These are phyloP conservation scores for Cryphonectria japonica DNA, from an alignment of 2,329 filamentous ascomycete species.

Conservation along the genomic window DNA sequence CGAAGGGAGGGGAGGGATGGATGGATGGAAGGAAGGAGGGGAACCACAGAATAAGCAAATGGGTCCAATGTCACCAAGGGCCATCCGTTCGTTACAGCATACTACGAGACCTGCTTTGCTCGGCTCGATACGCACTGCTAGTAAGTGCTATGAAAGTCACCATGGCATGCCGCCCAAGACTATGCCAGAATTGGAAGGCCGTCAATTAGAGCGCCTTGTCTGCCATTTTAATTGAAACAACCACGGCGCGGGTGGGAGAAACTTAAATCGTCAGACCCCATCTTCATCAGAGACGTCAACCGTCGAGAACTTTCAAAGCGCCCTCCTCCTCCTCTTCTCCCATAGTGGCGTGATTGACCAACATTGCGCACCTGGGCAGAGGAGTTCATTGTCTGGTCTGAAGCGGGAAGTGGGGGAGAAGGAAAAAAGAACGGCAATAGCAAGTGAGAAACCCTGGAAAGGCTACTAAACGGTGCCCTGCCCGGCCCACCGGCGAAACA, in stretches of 20 bases:
- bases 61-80: background rate
- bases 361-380: background rate
- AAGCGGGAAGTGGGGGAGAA: too few species aligned
- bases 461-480: background rate
- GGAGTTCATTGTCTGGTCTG: background rate
- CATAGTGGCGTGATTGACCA: background rate
- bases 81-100: background rate
- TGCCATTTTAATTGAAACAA: constrained; percentile 7
- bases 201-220: background rate
- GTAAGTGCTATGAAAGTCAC: background rate
- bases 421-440: background rate
- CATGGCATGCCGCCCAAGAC: background rate
- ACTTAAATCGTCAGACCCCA: background rate
- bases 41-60: constrained; percentile 21
- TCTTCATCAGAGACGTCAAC: background rate
- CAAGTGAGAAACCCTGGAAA: too few species aligned
- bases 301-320: background rate
- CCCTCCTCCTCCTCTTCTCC: background rate
- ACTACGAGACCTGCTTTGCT: background rate
- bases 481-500: background rate
- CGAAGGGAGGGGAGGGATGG: constrained; percentile 5
- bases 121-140: background rate
- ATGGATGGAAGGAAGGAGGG: too few species aligned
- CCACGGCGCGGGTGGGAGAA: background rate
- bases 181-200: background rate